Evolutionary conservation across 495 filamentous ascomycete genomes (phyloP).

Genomic region (Letharia columbiana): DNA sequence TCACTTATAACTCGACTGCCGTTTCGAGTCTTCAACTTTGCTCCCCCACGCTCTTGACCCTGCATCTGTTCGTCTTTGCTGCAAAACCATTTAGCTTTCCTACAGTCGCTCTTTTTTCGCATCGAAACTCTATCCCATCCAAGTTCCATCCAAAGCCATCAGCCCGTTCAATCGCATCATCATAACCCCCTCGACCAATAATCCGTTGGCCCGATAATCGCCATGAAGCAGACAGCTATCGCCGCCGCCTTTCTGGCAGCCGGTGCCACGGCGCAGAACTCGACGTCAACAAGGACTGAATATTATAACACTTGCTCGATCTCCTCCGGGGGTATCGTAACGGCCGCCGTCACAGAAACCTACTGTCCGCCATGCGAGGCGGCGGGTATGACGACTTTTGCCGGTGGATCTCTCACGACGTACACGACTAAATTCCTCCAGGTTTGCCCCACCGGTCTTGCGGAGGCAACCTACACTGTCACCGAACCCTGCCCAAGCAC

Average conservation of each 20-base stretch:
- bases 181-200: background rate
- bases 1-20: slow-evolving; percentile 23
- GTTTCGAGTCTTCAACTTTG: slow-evolving; percentile 22
- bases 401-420: slow-evolving; percentile 18
- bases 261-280: slow-evolving; percentile 12
- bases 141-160: slow-evolving; percentile 4
- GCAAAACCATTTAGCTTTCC: slow-evolving; percentile 9
- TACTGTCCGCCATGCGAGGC: slow-evolving; percentile 17
- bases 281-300: slow-evolving; percentile 4
- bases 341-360: slow-evolving; percentile 14
- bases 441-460: slow-evolving; percentile 19
- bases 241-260: slow-evolving; percentile 3
- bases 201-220: background rate
- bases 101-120: slow-evolving; percentile 12
- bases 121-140: background rate
- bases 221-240: slow-evolving; percentile 15
- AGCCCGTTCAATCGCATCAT: background rate
- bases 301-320: slow-evolving; percentile 18
- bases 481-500: slow-evolving; percentile 23
- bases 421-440: slow-evolving; percentile 20
- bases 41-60: slow-evolving; percentile 25
- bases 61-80: slow-evolving; percentile 7
- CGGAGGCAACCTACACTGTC: slow-evolving; percentile 25
- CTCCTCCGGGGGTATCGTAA: slow-evolving; percentile 11
- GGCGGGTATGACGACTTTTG: slow-evolving; percentile 10